Percentiles rank a stretch among this genome's conserved stretches.
These are phyloP conservation scores for Anaeramoeba flamelloides DNA, from an alignment of 78 protist species.

Conservation along the genomic window DNA sequence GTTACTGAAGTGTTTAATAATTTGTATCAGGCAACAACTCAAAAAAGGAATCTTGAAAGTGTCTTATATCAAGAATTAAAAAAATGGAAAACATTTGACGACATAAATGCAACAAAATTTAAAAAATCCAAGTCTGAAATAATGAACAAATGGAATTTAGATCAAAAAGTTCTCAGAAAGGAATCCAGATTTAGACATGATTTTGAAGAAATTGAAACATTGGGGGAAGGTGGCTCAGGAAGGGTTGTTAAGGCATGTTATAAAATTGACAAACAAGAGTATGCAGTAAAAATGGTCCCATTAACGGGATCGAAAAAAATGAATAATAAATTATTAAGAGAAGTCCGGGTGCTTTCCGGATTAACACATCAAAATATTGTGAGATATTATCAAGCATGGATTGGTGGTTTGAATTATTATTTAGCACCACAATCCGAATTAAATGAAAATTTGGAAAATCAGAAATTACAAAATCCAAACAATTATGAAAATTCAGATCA, in stretches of 20 bases:
- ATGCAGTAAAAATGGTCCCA: background rate
- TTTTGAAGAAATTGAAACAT: background rate
- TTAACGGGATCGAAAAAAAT: background rate
- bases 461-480: background rate
- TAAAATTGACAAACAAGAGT: background rate
- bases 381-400: background rate
- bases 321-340: background rate
- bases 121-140: no score
- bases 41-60: no score
- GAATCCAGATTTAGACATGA: background rate
- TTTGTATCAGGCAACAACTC: no score
- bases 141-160: no score
- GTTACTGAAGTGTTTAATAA: no score
- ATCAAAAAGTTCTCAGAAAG: background rate
- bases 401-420: no score
- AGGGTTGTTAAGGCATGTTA: background rate
- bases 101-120: no score
- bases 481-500: background rate
- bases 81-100: no score
- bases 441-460: background rate
- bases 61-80: no score
- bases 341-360: background rate
- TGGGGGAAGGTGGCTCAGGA: background rate
- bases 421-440: no score
- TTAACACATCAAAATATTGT: background rate